Evolutionary conservation across 2,329 filamentous ascomycete species (phyloP).

Genomic region (Aureobasidium sp.): DNA sequence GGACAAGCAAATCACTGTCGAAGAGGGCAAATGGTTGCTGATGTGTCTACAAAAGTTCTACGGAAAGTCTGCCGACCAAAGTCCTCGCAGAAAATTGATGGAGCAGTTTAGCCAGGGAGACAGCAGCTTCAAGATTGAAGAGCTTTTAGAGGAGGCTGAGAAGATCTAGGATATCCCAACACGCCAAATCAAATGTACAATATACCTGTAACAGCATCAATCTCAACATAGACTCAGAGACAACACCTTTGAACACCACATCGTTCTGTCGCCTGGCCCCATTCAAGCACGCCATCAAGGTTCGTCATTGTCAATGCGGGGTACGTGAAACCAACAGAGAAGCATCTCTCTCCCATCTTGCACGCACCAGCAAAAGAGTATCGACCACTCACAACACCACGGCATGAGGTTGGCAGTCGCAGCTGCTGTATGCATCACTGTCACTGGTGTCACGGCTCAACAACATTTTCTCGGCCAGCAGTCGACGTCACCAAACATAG

Average conservation of each 20-base stretch:
- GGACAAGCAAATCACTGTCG: conserved; percentile 65
- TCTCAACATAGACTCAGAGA: too few relatives aligned
- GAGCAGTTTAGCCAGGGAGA: conserved; percentile 79
- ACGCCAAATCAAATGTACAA: background rate
- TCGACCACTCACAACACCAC: background rate
- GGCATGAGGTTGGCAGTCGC: background rate
- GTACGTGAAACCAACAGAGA: background rate
- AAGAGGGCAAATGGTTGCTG: conserved; percentile 82
- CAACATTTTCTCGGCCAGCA: background rate
- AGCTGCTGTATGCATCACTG: background rate
- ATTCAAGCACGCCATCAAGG: conserved; percentile 1
- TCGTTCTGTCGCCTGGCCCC: background rate
- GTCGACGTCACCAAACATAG: conserved; percentile 44
- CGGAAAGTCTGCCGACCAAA: conserved; percentile 51
- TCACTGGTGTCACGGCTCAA: background rate
- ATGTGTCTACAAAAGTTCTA: conserved; percentile 97
- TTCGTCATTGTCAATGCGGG: background rate
- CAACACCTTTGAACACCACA: too few relatives aligned
- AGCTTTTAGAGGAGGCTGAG: conserved; percentile 83
- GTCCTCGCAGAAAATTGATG: conserved; percentile 61
- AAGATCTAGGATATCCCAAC: conserved; percentile 45
- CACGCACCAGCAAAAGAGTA: background rate
- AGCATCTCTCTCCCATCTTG: background rate
- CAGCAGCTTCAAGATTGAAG: conserved; percentile 71
- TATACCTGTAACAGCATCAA: conserved; percentile 5